These are phyloP conservation scores for Trichomonascaceae sp. DNA, from an alignment of 1,139 yeast genomes.

Conservation along the genomic window DNA sequence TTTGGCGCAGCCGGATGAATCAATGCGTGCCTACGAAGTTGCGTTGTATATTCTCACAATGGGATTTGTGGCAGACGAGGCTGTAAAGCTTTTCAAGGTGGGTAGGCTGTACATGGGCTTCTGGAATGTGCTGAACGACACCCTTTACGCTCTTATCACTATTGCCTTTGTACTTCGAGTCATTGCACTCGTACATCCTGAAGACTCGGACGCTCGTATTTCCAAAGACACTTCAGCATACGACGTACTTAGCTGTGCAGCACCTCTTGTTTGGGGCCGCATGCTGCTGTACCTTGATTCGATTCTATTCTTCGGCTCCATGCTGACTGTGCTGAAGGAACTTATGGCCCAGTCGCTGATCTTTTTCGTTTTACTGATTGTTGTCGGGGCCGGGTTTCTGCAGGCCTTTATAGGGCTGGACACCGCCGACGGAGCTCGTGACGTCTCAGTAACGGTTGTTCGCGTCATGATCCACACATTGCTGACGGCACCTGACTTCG, in stretches of 20 bases:
- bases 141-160: constrained; percentile 44
- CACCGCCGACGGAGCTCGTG: constrained; percentile 73
- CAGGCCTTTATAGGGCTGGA: constrained; percentile 84
- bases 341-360: constrained; percentile 79
- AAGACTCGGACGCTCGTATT: constrained; percentile 20
- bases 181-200: constrained; percentile 29
- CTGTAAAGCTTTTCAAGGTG: constrained; percentile 58
- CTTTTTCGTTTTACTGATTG: constrained; percentile 59
- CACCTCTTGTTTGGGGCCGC: constrained; percentile 83
- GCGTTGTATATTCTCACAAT: constrained; percentile 52
- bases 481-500: constrained; percentile 61
- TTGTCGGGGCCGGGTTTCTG: constrained; percentile 65
- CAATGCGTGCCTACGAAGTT: constrained; percentile 37
- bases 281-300: constrained; percentile 66
- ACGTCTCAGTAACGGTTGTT: constrained; percentile 54
- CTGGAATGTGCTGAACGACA: constrained; percentile 69
- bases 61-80: constrained; percentile 56
- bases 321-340: constrained; percentile 72
- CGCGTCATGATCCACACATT: constrained; percentile 57
- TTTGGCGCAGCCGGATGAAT: constrained; percentile 19
- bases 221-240: constrained; percentile 53
- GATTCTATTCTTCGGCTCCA: constrained; percentile 72
- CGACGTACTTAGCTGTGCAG: constrained; percentile 62
- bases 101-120: constrained; percentile 63
- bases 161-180: constrained; percentile 46